Evolutionary conservation across 305 asterid genomes (phyloP).

Genomic region (Fraxinus velutina): DNA sequence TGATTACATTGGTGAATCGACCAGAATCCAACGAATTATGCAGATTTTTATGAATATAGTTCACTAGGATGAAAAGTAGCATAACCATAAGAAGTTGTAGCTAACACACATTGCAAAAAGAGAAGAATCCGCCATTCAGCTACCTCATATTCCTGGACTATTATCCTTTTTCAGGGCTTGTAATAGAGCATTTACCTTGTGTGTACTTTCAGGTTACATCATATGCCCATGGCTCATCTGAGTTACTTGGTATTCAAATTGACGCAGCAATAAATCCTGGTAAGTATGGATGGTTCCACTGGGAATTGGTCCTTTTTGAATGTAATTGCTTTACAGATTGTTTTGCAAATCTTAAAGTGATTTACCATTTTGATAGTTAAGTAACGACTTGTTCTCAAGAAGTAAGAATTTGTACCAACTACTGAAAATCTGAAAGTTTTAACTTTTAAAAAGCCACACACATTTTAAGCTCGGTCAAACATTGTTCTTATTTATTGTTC

Average conservation of each 20-base stretch:
- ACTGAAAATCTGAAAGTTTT: neutral
- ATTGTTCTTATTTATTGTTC: neutral
- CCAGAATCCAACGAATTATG: neutral
- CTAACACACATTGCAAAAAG: neutral
- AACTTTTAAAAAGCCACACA: neutral
- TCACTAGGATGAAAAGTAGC: neutral
- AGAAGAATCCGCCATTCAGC: neutral
- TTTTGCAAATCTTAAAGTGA: neutral
- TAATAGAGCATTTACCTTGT: slow-evolving; percentile 11
- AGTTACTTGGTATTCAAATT: slow-evolving; percentile 94
- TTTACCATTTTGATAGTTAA: neutral
- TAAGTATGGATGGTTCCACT: slow-evolving; percentile 28
- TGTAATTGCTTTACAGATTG: neutral
- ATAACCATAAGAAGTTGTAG: neutral
- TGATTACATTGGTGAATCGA: neutral
- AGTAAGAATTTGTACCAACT: neutral
- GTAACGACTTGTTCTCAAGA: neutral
- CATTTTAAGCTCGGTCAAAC: neutral
- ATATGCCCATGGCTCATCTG: slow-evolving; percentile 97
- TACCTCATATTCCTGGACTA: slow-evolving; percentile 14
- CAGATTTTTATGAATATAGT: neutral
- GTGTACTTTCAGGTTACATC: slow-evolving; percentile 73
- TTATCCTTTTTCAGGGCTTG: slow-evolving; percentile 10
- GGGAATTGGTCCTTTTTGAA: slow-evolving; percentile 7
- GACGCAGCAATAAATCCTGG: slow-evolving; percentile 99